Base-by-base conservation (phyloP, 2,329 filamentous ascomycete species). In the Nemania bipapillata region DNA sequence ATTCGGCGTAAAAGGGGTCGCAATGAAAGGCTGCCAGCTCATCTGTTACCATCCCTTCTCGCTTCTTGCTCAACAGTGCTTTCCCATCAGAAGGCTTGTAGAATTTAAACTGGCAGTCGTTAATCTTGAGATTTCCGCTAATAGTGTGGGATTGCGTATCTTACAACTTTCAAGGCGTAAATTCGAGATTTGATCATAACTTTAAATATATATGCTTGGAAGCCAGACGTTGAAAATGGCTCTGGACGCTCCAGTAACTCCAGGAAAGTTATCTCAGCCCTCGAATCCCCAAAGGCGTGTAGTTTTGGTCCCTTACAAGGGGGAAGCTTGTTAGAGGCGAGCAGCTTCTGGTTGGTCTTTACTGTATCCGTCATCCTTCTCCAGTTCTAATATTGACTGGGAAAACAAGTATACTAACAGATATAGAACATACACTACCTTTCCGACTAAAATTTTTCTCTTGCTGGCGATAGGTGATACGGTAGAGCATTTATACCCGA, bases 91-190 rank as follows among this genome's bases (percentile, higher is more conserved):
- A 30, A 5, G 54, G 54, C 5, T 28, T 57, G 24, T 26, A 42
- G 15, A 57, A 45, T 9, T 45, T 57, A 15, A 57, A 57, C 35
- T 42, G 22, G 28, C 15, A 56, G 28, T n/a, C 6, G 9, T 20
- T 28, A 20, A 4, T 24, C 0, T 15, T 12, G 9, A 17, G 15
- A n/a, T n/a, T 8, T 9, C 22, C 5, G 17, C n/a, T 55, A 5
- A 40, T 2, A 5, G 32, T 37, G 3, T 2, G 32, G 24, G n/a
- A n/a, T 37, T 17, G 28, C 26, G 22, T 52, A 26, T 28, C 49
- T 37, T 28, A 56, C 54, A 40, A 42, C 54, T 56, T 56, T 56
- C 17, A 56, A 12, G 24, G 35, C 54, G 11, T 58, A 47, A 9
- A 58, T n/a, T 58, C 26, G 15, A 17, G 8, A 47, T 22, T 49